Base-by-base conservation (phyloP, 805 yeast species). In the Brettanomyces naardenensis region DNA sequence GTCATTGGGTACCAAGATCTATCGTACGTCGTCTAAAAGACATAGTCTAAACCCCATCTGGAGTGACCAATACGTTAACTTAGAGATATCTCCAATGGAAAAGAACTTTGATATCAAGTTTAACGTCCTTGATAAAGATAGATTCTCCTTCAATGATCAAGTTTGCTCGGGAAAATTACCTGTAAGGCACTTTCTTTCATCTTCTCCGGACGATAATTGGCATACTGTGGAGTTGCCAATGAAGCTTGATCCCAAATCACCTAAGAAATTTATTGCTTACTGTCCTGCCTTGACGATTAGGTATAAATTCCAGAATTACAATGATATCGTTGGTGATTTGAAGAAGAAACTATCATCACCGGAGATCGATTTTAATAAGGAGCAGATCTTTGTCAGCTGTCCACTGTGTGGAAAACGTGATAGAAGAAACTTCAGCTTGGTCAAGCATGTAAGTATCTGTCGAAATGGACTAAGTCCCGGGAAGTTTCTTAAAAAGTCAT, bases 401-500 rank as follows among this genome's bases (percentile, higher is more conserved):
- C 97, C 97, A 0, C 66, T 82, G 9, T 92, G 97, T 59, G 68
- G 70, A n/a, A 44, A 45, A 71, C 72, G 46, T 75, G 80, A 15
- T 62, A 81, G 31, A 68, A 69, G 37, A 65, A 68, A 38, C 69
- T 71, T 39, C 80, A 80, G 49, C 53, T 71, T 29, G 94, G 74
- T 86, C n/a, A 77, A 85, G 1, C 98, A 90, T 61, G 71, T 89
- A 38, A 90, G 95, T 0, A 75, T 86, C 2, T 92, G 98, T 59
- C 78, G 86, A 0, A 75, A 82, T 17, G 36, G 40, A 4, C 31
- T 45, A 20, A 34, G 31, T 10, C 42, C 48, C 11, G 35, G 15
- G 3, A 36, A 33, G 11, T 44, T 46, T 17, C 15, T 46, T 7
- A 75, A 76, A 35, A 73, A 84, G 2, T 66, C 80, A 1, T 90